phyloP scores from a whole-genome alignment of 345 rosid genomes.

The Gossypium herbaceum region DNA sequence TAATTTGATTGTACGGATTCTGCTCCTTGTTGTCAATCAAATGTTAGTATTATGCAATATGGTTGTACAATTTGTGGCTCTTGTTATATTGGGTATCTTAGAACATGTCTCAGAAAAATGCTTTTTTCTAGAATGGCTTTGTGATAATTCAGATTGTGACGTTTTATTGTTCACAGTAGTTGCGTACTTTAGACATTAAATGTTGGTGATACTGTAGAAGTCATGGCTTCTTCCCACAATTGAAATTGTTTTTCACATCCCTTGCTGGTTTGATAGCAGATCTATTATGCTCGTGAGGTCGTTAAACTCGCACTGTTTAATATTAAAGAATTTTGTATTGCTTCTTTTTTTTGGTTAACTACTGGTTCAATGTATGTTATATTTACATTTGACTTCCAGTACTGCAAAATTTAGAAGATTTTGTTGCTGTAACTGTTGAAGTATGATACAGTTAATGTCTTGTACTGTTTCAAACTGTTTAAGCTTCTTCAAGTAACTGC shows the following conservation, averaged over 20 bases:
- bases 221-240: background rate
- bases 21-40: conserved; percentile 8
- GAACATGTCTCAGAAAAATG: conserved; percentile 11
- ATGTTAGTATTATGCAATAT: background rate
- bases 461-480: background rate
- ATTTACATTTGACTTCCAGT: background rate
- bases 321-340: background rate
- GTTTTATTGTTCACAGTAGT: conserved; percentile 2
- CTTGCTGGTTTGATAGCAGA: conserved; percentile 9
- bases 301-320: background rate
- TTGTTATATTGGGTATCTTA: conserved; percentile 11
- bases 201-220: conserved; percentile 14
- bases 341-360: background rate
- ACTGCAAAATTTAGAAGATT: conserved; percentile 4
- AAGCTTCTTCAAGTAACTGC: conserved; percentile 3
- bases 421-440: conserved; percentile 1
- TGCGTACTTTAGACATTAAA: conserved; percentile 4
- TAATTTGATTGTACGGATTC: conserved; percentile 9
- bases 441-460: background rate
- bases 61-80: conserved; percentile 17
- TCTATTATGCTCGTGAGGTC: background rate
- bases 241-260: conserved; percentile 3
- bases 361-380: background rate
- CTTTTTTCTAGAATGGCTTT: conserved; percentile 7
- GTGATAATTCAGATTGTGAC: conserved; percentile 11